Conservation (phyloP, 495 filamentous ascomycete species). For the Penicillium goetzii region DNA sequence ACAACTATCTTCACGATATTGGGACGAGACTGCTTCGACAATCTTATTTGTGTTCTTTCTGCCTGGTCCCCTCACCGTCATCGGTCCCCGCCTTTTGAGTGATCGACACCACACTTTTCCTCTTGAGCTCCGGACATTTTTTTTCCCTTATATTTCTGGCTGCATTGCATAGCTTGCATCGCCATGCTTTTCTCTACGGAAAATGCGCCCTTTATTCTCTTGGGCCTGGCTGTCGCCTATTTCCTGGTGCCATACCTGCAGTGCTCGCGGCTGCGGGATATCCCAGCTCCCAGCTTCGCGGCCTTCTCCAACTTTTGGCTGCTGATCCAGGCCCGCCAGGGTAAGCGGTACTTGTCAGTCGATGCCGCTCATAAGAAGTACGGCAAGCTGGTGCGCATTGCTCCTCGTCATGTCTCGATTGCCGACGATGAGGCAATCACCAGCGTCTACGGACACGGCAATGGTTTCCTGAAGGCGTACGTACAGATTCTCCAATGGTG, state of each 20-base stretch:
- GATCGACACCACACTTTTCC: not conserved
- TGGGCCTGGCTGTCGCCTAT: conserved; percentile 58
- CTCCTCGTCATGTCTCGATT: conserved; percentile 61
- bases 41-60: not conserved
- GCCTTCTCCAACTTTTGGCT: conserved; percentile 83
- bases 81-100: conserved; percentile 1
- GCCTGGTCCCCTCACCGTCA: not conserved
- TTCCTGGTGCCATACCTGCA: conserved; percentile 73
- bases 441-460: conserved; percentile 65
- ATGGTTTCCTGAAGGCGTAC: conserved; percentile 75
- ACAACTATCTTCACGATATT: not conserved
- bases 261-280: conserved; percentile 61
- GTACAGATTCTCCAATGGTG: conserved; percentile 15
- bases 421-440: conserved; percentile 63
- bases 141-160: conserved; percentile 1
- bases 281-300: conserved; percentile 68
- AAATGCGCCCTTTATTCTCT: conserved; percentile 61
- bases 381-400: conserved; percentile 62
- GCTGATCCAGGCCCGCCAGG: conserved; percentile 66
- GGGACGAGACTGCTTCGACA: not conserved
- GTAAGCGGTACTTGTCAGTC: conserved; percentile 68
- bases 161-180: not conserved
- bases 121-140: not conserved
- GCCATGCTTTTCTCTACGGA: conserved; percentile 51
- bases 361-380: conserved; percentile 74